Evolutionary conservation across 768 basidiomycete genomes (phyloP), one percentile per base, ranked within the genome.

Genomic region (Mycena maculata): DNA sequence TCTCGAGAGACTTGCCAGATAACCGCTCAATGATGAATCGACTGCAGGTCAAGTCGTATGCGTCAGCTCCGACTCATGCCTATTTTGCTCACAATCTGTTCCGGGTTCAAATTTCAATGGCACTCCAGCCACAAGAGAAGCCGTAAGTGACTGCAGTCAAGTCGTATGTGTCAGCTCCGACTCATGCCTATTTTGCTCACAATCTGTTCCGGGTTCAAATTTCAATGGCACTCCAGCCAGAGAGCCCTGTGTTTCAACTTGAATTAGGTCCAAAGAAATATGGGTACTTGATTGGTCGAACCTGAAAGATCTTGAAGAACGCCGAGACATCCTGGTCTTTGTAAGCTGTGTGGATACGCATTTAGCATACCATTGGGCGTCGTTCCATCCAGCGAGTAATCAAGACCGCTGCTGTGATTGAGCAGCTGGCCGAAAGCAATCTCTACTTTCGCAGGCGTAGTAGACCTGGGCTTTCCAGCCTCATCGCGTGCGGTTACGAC

Each of bases 341-440:
- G 49, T 67, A n/a, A 67, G 13, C 18, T 33, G 57, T 60, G 41
- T 2, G 33, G n/a, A 49, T 55, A 63, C n/a, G 44, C 56, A 30
- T 16, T 4, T 12, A 50, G 38, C 48, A 68, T 22, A 2, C 22
- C 55, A 36, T 36, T 5, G 13, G 33, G 18, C 3, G 73, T 69
- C 13, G 64, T 31, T 10, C 36, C 45, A 15, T 69, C 38, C 25
- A 44, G 4, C 4, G 58, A 63, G 44, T 80, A 80, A 38, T 70
- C 73, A 2, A 80, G 45, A 3, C 79, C 79, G 45, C 79, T 80
- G 16, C 72, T 72, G 48, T 77, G 76, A 42, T 76, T 79, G 13
- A 80, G 66, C 2, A 80, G 63, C 50, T 80, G 77, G 15, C 61
- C 48, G 5, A 80, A 53, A 0, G 67, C 71, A 10, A 79, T 74